A percentile compares a stretch with the other conserved stretches of the same genome.
Evolutionary conservation across 768 basidiomycete species (phyloP).

Genomic region (Agrocybe chaxingu): DNA sequence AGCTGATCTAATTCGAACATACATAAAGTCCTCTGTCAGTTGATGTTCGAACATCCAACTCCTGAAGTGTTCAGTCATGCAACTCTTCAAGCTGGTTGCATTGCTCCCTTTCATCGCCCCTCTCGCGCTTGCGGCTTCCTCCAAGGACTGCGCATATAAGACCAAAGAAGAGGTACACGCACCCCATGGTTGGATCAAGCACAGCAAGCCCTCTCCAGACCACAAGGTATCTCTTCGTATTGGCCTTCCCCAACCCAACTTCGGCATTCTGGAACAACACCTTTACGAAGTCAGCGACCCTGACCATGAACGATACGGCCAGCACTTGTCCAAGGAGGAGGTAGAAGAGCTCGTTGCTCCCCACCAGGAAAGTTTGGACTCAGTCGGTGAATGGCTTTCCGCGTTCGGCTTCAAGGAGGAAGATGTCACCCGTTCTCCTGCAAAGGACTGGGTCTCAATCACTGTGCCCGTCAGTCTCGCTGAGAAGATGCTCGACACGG

Average conservation of each 20-base stretch:
- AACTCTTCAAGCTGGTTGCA: constrained; percentile 10
- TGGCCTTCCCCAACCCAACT: constrained; percentile 52
- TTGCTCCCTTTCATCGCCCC: constrained; percentile 15
- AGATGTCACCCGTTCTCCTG: constrained; percentile 52
- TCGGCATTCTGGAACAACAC: constrained; percentile 45
- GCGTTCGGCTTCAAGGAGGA: constrained; percentile 49
- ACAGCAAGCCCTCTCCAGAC: constrained; percentile 38
- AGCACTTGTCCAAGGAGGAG: constrained; percentile 60
- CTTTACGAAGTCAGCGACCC: constrained; percentile 61
- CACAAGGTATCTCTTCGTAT: constrained; percentile 55
- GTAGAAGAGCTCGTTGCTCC: constrained; percentile 63
- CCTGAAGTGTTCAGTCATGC: not conserved
- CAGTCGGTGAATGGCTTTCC: constrained; percentile 61
- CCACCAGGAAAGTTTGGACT: constrained; percentile 43
- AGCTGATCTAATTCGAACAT: no score
- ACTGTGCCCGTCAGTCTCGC: constrained; percentile 55
- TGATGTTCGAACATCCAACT: not conserved
- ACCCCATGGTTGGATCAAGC: constrained; percentile 40
- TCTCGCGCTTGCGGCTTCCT: constrained; percentile 18
- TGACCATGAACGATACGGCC: constrained; percentile 48
- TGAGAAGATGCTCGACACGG: constrained; percentile 71
- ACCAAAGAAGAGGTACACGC: constrained; percentile 46
- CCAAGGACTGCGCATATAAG: constrained; percentile 16
- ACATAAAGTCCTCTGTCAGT: not conserved
- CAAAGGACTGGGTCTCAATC: constrained; percentile 67